phyloP scores from a whole-genome alignment of 2,329 filamentous ascomycete genomes.

The Diaporthe destruens region DNA sequence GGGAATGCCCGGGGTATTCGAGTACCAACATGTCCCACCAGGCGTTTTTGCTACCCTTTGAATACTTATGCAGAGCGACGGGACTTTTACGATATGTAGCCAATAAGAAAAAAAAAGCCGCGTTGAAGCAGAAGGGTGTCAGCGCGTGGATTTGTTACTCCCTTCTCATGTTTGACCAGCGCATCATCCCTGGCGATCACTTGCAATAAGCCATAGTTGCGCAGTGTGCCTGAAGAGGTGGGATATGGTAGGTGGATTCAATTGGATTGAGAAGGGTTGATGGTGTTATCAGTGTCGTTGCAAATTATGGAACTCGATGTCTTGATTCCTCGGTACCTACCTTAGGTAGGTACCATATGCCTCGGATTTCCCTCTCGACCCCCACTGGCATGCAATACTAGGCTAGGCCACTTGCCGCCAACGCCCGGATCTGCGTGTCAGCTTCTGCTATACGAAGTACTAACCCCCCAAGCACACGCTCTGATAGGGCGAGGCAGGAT shows the following conservation, averaged over 20 bases:
- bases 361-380: not conserved
- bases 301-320: not conserved
- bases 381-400: not conserved
- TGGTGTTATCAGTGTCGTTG: not conserved
- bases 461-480: not conserved
- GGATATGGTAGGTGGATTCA: not conserved
- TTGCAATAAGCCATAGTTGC: not conserved
- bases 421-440: not conserved
- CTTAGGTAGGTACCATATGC: no score
- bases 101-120: not conserved
- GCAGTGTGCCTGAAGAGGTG: not conserved
- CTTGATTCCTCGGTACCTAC: not conserved
- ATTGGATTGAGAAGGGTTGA: not conserved
- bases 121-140: not conserved
- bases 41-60: not conserved
- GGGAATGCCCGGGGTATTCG: not conserved
- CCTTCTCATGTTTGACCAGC: not conserved
- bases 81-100: not conserved
- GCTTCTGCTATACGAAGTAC: not conserved
- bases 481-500: slow-evolving; percentile 1
- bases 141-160: not conserved
- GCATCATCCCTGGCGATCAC: not conserved
- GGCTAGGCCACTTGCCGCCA: not conserved
- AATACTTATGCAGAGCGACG: not conserved
- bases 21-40: no score